Evolutionary conservation across 176 grass and related monocot species (phyloP).

Genomic region (Themeda triandra): DNA sequence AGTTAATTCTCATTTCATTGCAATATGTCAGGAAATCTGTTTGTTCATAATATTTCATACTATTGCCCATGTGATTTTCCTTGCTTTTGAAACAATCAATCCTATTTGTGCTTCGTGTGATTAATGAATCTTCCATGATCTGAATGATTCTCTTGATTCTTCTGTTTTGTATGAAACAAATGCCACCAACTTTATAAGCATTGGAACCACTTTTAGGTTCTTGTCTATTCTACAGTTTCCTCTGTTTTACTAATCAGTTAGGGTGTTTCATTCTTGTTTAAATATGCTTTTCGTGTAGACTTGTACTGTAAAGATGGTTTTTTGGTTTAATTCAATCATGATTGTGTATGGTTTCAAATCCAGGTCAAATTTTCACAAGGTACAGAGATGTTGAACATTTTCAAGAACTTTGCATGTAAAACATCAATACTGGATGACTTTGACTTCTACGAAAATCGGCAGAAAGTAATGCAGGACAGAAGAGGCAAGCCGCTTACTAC

Average conservation of each 20-base stretch:
- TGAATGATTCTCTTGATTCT: constrained; percentile 12
- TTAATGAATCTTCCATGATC: constrained; percentile 5
- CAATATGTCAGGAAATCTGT: not conserved
- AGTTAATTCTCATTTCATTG: constrained; percentile 7
- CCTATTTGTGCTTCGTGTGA: not conserved
- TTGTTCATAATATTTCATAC: constrained; percentile 8
- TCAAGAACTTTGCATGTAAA: constrained; percentile 78
- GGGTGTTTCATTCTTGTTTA: not conserved
- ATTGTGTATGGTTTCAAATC: constrained; percentile 3
- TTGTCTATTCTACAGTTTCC: not conserved
- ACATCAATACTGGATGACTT: constrained; percentile 95
- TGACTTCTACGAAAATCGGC: constrained; percentile 82
- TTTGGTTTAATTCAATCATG: constrained; percentile 9
- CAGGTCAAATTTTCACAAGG: constrained; percentile 86
- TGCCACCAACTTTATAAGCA: not conserved
- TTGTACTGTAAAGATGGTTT: not conserved
- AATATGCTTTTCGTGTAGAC: constrained; percentile 21
- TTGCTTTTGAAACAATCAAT: not conserved
- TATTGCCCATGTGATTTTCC: not conserved
- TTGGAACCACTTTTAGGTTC: not conserved
- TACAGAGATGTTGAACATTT: constrained; percentile 74
- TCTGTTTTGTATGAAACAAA: constrained; percentile 17
- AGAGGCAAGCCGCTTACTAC: constrained; percentile 47
- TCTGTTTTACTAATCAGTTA: constrained; percentile 1
- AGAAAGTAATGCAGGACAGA: constrained; percentile 88